Percentiles rank a stretch among this genome's conserved stretches.
Evolutionary conservation across 306 rosid species (phyloP).

Genomic region (Vigna angularis): DNA sequence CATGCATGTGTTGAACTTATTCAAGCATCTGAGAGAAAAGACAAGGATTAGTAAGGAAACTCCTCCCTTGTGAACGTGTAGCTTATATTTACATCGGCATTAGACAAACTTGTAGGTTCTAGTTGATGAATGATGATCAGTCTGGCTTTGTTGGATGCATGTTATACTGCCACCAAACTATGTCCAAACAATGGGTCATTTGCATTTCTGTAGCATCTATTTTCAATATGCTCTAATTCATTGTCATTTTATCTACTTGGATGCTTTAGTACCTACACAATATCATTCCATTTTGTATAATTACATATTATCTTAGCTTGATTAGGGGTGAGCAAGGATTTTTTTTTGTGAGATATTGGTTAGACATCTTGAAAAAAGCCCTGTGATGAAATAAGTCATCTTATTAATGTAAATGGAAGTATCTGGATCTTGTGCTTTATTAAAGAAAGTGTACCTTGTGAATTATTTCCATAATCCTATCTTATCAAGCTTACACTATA

Average conservation of each 20-base stretch:
- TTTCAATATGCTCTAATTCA: not conserved
- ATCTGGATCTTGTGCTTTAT: not conserved
- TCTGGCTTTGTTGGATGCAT: not conserved
- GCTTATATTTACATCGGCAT: not conserved
- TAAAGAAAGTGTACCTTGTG: not conserved
- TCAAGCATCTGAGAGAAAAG: conserved; percentile 23
- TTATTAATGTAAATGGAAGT: not conserved
- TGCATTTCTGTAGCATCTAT: not conserved
- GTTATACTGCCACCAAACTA: not conserved
- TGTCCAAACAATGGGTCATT: not conserved
- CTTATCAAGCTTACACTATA: not conserved
- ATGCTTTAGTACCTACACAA: not conserved
- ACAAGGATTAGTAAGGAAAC: conserved; percentile 41
- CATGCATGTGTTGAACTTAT: conserved; percentile 42
- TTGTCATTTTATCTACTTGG: not conserved
- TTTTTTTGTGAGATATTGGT: not conserved
- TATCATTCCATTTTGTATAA: not conserved
- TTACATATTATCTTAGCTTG: not conserved
- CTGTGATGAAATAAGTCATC: not conserved
- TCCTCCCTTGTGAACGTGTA: not conserved
- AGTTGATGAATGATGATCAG: not conserved
- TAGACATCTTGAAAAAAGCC: not conserved
- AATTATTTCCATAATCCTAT: not conserved
- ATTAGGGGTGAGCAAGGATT: not conserved
- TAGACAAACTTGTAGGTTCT: conserved; percentile 2